Evolutionary conservation across 2,329 filamentous ascomycete species (phyloP).

Genomic region (Colletotrichum endophyticum): DNA sequence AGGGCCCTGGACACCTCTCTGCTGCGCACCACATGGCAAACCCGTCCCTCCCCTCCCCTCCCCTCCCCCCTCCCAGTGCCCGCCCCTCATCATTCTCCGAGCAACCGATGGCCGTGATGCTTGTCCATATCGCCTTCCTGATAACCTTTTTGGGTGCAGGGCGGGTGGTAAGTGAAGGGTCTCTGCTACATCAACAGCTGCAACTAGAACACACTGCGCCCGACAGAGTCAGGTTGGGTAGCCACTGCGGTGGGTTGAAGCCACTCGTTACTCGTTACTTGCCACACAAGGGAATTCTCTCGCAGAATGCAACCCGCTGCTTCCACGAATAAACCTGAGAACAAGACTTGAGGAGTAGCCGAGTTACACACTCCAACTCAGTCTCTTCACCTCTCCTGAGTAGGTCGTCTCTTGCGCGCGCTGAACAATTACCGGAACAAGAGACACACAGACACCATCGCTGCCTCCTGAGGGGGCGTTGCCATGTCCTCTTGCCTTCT

Average conservation of each 20-base stretch:
- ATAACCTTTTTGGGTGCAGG: slow-evolving; percentile 23
- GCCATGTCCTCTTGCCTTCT: neutral
- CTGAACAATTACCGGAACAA: neutral
- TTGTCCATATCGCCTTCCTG: slow-evolving; percentile 25
- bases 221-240: neutral
- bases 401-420: too few species aligned
- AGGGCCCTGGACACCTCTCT: neutral
- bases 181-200: neutral
- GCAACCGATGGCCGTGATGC: slow-evolving; percentile 21
- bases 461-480: neutral
- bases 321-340: neutral
- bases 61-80: neutral
- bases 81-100: neutral
- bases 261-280: neutral
- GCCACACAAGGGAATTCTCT: neutral
- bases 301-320: neutral
- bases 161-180: slow-evolving; percentile 10
- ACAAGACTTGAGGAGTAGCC: neutral
- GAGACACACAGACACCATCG: neutral
- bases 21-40: neutral
- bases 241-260: slow-evolving; percentile 1
- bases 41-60: neutral
- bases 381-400: neutral
- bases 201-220: neutral
- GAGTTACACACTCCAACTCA: neutral